phyloP scores from a whole-genome alignment of 345 rosid genomes.

The Syzygium grande region DNA sequence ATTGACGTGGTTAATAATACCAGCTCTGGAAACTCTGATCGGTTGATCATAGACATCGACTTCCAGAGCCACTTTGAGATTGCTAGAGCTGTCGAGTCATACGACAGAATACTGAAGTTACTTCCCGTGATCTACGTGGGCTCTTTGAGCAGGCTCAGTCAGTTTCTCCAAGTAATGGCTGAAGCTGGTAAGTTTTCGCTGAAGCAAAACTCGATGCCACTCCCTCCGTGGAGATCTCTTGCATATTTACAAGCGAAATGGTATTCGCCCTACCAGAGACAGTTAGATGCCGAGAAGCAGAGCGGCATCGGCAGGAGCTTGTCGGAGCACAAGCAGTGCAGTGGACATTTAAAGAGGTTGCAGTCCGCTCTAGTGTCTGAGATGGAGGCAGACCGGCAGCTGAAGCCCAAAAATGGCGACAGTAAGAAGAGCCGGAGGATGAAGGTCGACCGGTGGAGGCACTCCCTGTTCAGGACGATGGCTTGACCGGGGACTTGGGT shows the following conservation, averaged over 20 bases:
- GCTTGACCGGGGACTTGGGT: not conserved
- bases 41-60: slow-evolving; percentile 78
- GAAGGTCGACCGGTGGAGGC: slow-evolving; percentile 43
- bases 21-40: slow-evolving; percentile 41
- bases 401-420: slow-evolving; percentile 41
- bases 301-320: slow-evolving; percentile 8
- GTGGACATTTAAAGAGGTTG: slow-evolving; percentile 58
- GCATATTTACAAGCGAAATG: slow-evolving; percentile 83
- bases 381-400: slow-evolving; percentile 35
- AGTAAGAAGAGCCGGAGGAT: slow-evolving; percentile 21
- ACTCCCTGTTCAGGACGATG: slow-evolving; percentile 23
- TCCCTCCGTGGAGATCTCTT: slow-evolving; percentile 96
- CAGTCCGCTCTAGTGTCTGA: slow-evolving; percentile 52
- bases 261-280: slow-evolving; percentile 60
- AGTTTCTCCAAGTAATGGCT: slow-evolving; percentile 80
- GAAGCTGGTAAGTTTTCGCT: slow-evolving; percentile 78
- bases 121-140: slow-evolving; percentile 84
- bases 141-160: slow-evolving; percentile 45
- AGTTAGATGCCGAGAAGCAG: slow-evolving; percentile 27
- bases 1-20: slow-evolving; percentile 54
- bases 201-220: slow-evolving; percentile 89
- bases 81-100: slow-evolving; percentile 86
- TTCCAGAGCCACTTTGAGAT: slow-evolving; percentile 90
- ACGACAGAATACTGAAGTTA: slow-evolving; percentile 58
- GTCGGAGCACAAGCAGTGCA: slow-evolving; percentile 46